Evolutionary conservation across 495 filamentous ascomycete genomes (phyloP), one percentile per base, ranked within the genome.

Genomic region (Hypoxylon cercidicola): DNA sequence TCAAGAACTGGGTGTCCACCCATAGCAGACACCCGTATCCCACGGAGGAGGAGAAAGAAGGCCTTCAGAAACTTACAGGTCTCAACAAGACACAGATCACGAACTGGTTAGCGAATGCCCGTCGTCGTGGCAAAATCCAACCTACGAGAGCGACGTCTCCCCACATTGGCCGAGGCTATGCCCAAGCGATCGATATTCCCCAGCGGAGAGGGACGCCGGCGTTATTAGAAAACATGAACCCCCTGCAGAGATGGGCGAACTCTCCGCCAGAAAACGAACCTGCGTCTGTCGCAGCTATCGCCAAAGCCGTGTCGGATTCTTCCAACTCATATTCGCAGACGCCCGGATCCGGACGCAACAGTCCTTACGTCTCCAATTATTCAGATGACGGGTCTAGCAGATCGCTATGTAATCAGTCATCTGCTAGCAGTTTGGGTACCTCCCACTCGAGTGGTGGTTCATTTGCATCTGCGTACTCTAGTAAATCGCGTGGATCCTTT

Each of bases 231-330:
- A 77, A 85, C 73, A 88, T 93, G 87, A 91, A 91, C 61, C 92
- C 92, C 10, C 74, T 96, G 46, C 91, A 96, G 76, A 82, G 92
- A 81, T 96, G 92, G 92, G 87, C 90, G 75, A 81, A 89, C 76
- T 93, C 90, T 54, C 92, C 92, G 7, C 92, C 92, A 16, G 91
- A 95, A 79, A 84, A 94, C 81, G 92, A 95, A 87, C 87, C 92
- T 43, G 92, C 91, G 64, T 84, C 89, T 11, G 86, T 91, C 23
- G 86, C 85, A 21, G 92, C 87, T 78, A 95, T 96, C 82, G 86
- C 86, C 20, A 85, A 88, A 62, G 91, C 92, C 66, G 81, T 94
- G 53, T 88, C 86, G 20, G 85, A 83, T 41, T 75, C 84, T 20
- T 81, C 86, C 34, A 75, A 77, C 16, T 75, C 81, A 4, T 79